A percentile compares a stretch with the other conserved stretches of the same genome.
These are phyloP conservation scores for Orbilia brochopaga DNA, from an alignment of 2,329 filamentous ascomycete species.

Conservation along the genomic window DNA sequence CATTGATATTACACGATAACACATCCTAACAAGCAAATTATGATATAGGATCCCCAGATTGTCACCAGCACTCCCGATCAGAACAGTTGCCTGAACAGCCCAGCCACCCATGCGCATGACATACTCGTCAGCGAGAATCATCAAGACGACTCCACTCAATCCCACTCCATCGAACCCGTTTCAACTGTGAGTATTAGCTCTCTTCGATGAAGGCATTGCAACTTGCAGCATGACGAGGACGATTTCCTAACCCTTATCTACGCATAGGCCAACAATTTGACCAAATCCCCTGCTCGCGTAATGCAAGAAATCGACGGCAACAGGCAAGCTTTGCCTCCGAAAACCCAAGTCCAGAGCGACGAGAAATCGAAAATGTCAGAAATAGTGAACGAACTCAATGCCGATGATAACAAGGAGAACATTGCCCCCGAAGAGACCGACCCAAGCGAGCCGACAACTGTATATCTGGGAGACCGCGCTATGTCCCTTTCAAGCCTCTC, in stretches of 20 bases:
- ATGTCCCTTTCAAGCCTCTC: slow-evolving; percentile 2
- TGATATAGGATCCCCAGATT: slow-evolving; percentile 31
- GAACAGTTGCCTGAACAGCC: background rate
- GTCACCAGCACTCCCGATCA: slow-evolving; percentile 34
- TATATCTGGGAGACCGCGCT: background rate
- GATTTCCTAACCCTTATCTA: background rate
- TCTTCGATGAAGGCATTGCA: background rate
- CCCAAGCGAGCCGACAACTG: background rate
- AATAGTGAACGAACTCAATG: background rate
- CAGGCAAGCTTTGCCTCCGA: background rate
- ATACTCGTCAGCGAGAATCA: slow-evolving; percentile 15
- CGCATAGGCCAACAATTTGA: background rate
- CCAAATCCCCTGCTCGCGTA: background rate
- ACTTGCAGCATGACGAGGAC: no score
- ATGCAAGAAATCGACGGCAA: background rate
- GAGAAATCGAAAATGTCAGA: background rate
- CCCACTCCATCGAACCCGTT: slow-evolving; percentile 4
- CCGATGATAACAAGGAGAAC: slow-evolving; percentile 42
- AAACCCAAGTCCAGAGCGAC: background rate
- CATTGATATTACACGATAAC: background rate
- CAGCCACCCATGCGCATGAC: slow-evolving; percentile 1
- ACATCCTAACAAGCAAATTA: background rate
- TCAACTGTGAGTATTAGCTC: slow-evolving; percentile 6
- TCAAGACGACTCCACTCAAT: background rate
- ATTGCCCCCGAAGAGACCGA: slow-evolving; percentile 11